These are phyloP conservation scores for Schwanniomyces yamadae DNA, from an alignment of 805 yeast genomes.

Conservation along the genomic window DNA sequence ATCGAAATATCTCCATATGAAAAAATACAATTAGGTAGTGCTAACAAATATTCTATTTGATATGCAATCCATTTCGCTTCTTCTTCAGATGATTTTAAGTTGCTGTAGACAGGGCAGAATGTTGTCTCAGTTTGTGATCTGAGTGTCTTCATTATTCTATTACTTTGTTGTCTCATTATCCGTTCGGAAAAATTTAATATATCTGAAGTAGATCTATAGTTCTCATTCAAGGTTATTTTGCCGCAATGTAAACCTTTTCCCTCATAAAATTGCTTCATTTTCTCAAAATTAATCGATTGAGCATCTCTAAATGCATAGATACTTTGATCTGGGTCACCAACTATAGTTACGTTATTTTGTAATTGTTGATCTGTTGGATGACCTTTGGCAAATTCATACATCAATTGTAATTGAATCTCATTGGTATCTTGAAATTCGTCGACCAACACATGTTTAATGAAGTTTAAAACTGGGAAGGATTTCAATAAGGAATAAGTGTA, in stretches of 20 bases:
- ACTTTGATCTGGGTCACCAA: constrained; percentile 96
- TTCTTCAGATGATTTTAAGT: constrained; percentile 37
- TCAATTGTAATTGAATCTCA: constrained; percentile 66
- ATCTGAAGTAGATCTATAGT: constrained; percentile 75
- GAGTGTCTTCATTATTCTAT: constrained; percentile 44
- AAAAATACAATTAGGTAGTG: constrained; percentile 44
- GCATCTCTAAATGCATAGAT: constrained; percentile 90
- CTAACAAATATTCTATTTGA: constrained; percentile 50
- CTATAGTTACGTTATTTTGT: constrained; percentile 70
- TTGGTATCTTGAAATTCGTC: constrained; percentile 97
- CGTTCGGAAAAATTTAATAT: constrained; percentile 65
- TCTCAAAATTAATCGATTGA: constrained; percentile 59
- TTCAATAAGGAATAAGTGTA: constrained; percentile 51
- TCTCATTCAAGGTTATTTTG: constrained; percentile 54
- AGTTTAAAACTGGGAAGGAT: constrained; percentile 44
- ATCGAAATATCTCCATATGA: constrained; percentile 66
- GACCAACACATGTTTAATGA: constrained; percentile 69
- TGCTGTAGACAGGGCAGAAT: constrained; percentile 47
- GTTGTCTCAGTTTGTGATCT: constrained; percentile 44
- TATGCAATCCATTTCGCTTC: constrained; percentile 63
- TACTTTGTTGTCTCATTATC: constrained; percentile 60
- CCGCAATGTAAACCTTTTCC: constrained; percentile 18
- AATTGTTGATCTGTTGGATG: constrained; percentile 26
- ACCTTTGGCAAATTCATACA: constrained; percentile 46
- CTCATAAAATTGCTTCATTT: constrained; percentile 46